Base-by-base conservation (phyloP, 139 green algal species). In the Nannochloris sp. region DNA sequence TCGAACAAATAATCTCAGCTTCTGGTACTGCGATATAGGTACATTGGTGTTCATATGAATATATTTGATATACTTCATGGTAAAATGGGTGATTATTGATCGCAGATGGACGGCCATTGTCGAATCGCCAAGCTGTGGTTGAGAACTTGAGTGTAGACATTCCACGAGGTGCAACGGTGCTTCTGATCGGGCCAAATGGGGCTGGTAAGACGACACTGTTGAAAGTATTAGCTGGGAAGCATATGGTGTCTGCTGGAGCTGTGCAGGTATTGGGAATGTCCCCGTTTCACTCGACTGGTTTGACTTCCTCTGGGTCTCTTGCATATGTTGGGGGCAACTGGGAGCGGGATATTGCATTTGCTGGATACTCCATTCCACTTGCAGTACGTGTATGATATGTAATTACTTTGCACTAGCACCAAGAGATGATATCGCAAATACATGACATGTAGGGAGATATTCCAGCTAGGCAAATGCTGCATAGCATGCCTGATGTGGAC, bases 271-370 rank as follows among this genome's bases (percentile, higher is more conserved):
- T 97, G 36, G 91, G 90, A 3, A 43, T 77, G 36, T 71, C 91
- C 8, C 87, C 93, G 46, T 98, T 98, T 78, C 90, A 97, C 62
- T 81, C 90, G 66, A 96, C 85, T 16, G 24, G 72, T 25, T 80
- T 98, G 4, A 92, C 87, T 14, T 85, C 67, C 55, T 72, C 49
- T 29, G 92, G 92, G 3, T 69, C 83, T 2, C 72, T 98, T 19
- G 70, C 84, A 4, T 98, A 98, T 66, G 68, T 98, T 24, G 93
- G 93, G 2, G 90, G 91, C 50, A 92, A 86, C 67, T 98, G 93
- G 93, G 82, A 85, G 56, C 72, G 88, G 1, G 89, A 97, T 75
- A 77, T 98, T 25, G 93, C 91, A 11, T 96, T 96, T 70, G 92
- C 88, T 1, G 89, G 88, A 27, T 88, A 84, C 64, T 79, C 78